phyloP scores from a whole-genome alignment of 441 rosid species.

The Populus tomentosa region DNA sequence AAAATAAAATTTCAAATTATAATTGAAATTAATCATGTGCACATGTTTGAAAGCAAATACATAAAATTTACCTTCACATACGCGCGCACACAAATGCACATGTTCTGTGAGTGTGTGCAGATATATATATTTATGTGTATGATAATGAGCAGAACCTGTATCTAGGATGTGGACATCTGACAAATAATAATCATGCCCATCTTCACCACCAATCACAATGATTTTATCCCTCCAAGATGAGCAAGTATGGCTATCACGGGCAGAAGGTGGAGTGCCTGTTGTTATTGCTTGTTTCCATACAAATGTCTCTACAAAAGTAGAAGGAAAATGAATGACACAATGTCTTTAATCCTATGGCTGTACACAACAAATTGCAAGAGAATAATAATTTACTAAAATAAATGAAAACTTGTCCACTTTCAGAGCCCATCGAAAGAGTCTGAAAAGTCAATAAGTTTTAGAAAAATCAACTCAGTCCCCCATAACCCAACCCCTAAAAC shows the following conservation, averaged over 20 bases:
- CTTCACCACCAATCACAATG: conserved; percentile 91
- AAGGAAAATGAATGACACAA: conserved; percentile 4
- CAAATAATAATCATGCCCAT: conserved; percentile 81
- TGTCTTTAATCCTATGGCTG: not conserved
- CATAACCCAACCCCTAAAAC: no score
- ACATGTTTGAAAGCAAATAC: conserved; percentile 3
- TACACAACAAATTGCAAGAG: not conserved
- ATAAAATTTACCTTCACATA: not conserved
- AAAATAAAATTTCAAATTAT: not conserved
- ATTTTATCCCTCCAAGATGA: conserved; percentile 89
- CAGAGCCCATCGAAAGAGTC: not conserved
- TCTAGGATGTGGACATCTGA: conserved; percentile 95
- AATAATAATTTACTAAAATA: not conserved
- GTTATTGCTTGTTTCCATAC: conserved; percentile 80
- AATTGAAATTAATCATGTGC: conserved; percentile 10
- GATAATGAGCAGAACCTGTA: conserved; percentile 49
- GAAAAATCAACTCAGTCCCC: not conserved
- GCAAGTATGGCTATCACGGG: conserved; percentile 93
- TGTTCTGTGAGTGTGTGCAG: not conserved
- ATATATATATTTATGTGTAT: not conserved
- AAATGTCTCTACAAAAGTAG: conserved; percentile 61
- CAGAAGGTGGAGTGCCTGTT: conserved; percentile 79
- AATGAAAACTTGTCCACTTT: not conserved
- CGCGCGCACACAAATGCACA: not conserved
- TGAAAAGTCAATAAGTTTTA: not conserved